Percentiles rank a stretch among this genome's conserved stretches.
These are phyloP conservation scores for Polyrhizophydium stewartii DNA, from an alignment of 371 early-diverging fungal species.

Conservation along the genomic window DNA sequence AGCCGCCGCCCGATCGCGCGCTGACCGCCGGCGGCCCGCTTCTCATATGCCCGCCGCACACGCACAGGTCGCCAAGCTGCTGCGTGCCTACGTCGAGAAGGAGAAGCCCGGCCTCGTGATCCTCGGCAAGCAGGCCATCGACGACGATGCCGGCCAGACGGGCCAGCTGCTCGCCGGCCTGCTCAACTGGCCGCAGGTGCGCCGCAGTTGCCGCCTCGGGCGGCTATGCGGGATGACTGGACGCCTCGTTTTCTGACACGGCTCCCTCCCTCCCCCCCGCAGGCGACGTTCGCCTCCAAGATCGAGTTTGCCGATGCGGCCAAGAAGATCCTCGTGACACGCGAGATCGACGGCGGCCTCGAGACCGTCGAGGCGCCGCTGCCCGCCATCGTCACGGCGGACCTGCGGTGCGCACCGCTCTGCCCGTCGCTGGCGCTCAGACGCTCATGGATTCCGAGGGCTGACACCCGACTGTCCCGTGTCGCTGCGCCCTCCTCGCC, in stretches of 20 bases:
- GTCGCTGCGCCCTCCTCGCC: neutral
- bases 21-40: no score
- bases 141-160: conserved; percentile 96
- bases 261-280: conserved; percentile 9
- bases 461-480: neutral
- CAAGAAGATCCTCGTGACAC: conserved; percentile 72
- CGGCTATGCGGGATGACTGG: neutral
- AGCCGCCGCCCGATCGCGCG: no score
- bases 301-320: conserved; percentile 66
- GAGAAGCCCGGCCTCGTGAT: conserved; percentile 92
- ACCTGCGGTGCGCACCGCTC: conserved; percentile 67
- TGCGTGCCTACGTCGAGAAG: conserved; percentile 82
- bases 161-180: conserved; percentile 98
- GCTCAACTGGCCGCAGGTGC: conserved; percentile 90
- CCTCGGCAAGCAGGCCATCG: conserved; percentile 98
- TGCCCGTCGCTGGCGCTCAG: neutral
- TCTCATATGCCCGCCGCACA: no score
- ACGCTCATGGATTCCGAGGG: neutral
- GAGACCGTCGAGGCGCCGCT: conserved; percentile 82
- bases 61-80: conserved; percentile 80
- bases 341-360: conserved; percentile 97
- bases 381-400: conserved; percentile 95
- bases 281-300: conserved; percentile 96
- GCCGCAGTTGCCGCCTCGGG: neutral
- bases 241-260: neutral